Evolutionary conservation across 2,329 filamentous ascomycete genomes (phyloP).

Genomic region (Simplicillium aogashimaense): DNA sequence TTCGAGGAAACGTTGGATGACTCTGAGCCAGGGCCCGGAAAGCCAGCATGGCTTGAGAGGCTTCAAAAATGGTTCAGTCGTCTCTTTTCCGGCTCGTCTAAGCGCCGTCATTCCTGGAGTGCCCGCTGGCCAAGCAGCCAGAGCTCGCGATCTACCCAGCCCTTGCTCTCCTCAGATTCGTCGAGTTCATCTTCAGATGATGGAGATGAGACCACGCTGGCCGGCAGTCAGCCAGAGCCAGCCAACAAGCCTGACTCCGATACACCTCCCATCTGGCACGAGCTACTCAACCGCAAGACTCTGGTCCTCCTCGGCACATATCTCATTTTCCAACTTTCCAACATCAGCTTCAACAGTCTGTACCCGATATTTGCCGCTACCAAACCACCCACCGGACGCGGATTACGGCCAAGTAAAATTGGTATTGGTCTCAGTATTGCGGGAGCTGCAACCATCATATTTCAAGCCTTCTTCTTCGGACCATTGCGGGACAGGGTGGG

Average conservation of each 20-base stretch:
- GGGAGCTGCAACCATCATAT: constrained; percentile 75
- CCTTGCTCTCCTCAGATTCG: constrained; percentile 16
- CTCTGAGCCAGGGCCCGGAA: constrained; percentile 16
- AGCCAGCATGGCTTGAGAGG: constrained; percentile 22
- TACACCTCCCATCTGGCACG: constrained; percentile 24
- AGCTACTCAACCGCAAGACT: constrained; percentile 70
- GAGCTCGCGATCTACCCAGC: constrained; percentile 12
- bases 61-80: constrained; percentile 17
- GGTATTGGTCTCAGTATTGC: constrained; percentile 79
- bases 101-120: constrained; percentile 24
- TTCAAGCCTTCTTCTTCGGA: constrained; percentile 81
- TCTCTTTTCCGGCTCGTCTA: constrained; percentile 7
- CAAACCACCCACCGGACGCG: constrained; percentile 63
- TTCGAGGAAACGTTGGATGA: constrained; percentile 65
- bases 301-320: constrained; percentile 76
- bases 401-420: constrained; percentile 67
- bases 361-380: constrained; percentile 89
- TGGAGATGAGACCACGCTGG: constrained; percentile 13
- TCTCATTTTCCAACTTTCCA: constrained; percentile 85
- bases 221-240: constrained; percentile 15
- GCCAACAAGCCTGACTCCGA: constrained; percentile 38
- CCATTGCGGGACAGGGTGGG: constrained; percentile 69
- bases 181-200: constrained; percentile 16
- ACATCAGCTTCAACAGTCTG: constrained; percentile 89
- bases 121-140: constrained; percentile 24